Percentiles rank a stretch among this genome's conserved stretches.
These are phyloP conservation scores for Microcyclosporella mali DNA, from an alignment of 2,329 filamentous ascomycete species.

Conservation along the genomic window DNA sequence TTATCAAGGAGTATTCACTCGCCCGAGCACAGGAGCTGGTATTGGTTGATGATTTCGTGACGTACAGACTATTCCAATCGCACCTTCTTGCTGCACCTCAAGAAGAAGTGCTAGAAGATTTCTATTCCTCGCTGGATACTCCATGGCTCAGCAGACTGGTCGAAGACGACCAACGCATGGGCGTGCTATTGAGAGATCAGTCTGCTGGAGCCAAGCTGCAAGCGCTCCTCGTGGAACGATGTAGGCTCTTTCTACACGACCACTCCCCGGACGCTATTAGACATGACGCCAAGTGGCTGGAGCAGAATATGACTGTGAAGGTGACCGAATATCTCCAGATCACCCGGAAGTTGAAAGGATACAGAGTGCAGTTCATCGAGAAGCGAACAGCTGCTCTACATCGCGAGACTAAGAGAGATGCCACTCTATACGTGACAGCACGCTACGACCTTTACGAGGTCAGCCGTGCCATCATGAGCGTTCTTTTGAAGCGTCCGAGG, in stretches of 20 bases:
- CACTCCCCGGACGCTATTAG: constrained; percentile 72
- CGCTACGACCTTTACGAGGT: constrained; percentile 85
- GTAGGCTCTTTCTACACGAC: constrained; percentile 83
- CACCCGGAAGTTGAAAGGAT: constrained; percentile 66
- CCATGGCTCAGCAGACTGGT: constrained; percentile 70
- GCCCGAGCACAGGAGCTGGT: constrained; percentile 66
- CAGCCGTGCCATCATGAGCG: constrained; percentile 74
- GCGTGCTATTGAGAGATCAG: constrained; percentile 60
- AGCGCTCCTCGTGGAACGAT: constrained; percentile 78
- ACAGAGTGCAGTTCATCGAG: constrained; percentile 62
- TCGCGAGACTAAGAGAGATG: constrained; percentile 47
- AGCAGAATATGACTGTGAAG: constrained; percentile 72
- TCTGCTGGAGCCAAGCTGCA: constrained; percentile 62
- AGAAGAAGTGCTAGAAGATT: constrained; percentile 76
- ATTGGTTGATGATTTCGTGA: constrained; percentile 80
- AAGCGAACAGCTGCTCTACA: constrained; percentile 69
- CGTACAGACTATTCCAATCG: constrained; percentile 81
- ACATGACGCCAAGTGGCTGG: constrained; percentile 84
- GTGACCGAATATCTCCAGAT: constrained; percentile 73
- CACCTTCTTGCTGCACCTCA: constrained; percentile 80
- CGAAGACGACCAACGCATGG: constrained; percentile 69
- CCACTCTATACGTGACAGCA: constrained; percentile 69
- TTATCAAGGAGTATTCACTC: constrained; percentile 71
- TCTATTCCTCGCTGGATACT: constrained; percentile 77
- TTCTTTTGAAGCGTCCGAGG: constrained; percentile 74